Evolutionary conservation across 805 yeast genomes (phyloP).

Genomic region (Pichia californica): DNA sequence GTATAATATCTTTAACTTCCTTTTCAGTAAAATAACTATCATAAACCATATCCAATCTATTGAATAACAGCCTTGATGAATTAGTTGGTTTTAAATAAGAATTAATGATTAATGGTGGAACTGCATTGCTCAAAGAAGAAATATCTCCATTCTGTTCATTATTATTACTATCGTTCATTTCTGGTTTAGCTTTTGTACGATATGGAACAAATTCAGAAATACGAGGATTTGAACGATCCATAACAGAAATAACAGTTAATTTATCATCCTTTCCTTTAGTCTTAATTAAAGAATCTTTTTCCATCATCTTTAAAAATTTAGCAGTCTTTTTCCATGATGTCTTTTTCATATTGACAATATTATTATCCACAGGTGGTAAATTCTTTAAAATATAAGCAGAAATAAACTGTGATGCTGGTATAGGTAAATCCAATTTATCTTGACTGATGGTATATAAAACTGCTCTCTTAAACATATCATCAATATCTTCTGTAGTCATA

Average conservation of each 20-base stretch:
- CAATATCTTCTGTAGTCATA: constrained; percentile 59
- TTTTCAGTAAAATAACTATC: constrained; percentile 41
- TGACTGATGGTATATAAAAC: constrained; percentile 61
- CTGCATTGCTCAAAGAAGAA: no score
- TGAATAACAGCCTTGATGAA: constrained; percentile 41
- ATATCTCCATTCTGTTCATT: not conserved
- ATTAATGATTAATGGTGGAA: constrained; percentile 23
- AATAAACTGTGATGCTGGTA: constrained; percentile 69
- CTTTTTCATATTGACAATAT: constrained; percentile 57
- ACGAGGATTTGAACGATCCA: constrained; percentile 39
- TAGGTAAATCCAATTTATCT: constrained; percentile 54
- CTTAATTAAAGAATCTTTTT: constrained; percentile 60
- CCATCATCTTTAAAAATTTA: constrained; percentile 81
- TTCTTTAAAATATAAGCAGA: constrained; percentile 62
- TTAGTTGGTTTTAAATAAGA: constrained; percentile 53
- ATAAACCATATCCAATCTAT: constrained; percentile 32
- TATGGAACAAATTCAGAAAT: constrained; percentile 63
- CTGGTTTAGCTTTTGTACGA: constrained; percentile 29
- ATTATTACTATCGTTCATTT: not conserved
- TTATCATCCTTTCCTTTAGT: constrained; percentile 85
- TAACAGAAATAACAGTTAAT: constrained; percentile 47
- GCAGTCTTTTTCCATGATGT: constrained; percentile 88
- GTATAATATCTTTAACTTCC: constrained; percentile 49
- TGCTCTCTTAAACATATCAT: constrained; percentile 66
- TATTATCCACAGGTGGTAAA: constrained; percentile 59